These are phyloP conservation scores for Fusarium buxicola DNA, from an alignment of 2,329 filamentous ascomycete genomes.

Conservation along the genomic window DNA sequence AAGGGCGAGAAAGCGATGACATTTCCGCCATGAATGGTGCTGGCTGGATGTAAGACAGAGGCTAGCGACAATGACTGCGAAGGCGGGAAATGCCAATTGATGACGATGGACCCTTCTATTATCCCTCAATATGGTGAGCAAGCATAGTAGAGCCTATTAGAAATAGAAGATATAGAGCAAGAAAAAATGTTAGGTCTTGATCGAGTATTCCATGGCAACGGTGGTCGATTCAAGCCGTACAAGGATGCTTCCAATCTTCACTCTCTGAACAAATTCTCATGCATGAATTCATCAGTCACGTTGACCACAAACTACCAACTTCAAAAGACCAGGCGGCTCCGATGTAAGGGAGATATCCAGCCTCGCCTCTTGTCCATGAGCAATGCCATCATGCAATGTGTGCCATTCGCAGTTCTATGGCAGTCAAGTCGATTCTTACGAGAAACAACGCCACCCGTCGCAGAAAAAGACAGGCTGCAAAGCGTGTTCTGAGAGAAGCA, in stretches of 20 bases:
- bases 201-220: neutral
- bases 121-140: accelerated
- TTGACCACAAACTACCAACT: neutral
- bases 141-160: neutral
- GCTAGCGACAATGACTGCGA: slow-evolving; percentile 5
- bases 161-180: neutral
- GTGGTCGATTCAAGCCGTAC: neutral
- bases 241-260: neutral
- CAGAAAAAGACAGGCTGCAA: neutral
- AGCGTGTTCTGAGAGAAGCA: slow-evolving; percentile 7
- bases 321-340: neutral
- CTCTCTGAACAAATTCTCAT: neutral
- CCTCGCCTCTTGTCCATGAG: no score
- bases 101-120: neutral
- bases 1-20: slow-evolving; percentile 5
- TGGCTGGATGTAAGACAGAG: slow-evolving; percentile 29
- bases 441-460: slow-evolving; percentile 8
- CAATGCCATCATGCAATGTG: neutral
- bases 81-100: slow-evolving; percentile 11
- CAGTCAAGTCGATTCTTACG: neutral
- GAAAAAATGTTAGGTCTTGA: neutral
- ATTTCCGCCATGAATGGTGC: neutral
- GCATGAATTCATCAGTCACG: neutral
- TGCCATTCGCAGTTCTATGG: neutral
- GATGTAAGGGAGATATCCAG: neutral